Percentiles rank a stretch among this genome's conserved stretches.
Evolutionary conservation across 2,329 filamentous ascomycete genomes (phyloP).

Genomic region (Plenodomus tracheiphilus): DNA sequence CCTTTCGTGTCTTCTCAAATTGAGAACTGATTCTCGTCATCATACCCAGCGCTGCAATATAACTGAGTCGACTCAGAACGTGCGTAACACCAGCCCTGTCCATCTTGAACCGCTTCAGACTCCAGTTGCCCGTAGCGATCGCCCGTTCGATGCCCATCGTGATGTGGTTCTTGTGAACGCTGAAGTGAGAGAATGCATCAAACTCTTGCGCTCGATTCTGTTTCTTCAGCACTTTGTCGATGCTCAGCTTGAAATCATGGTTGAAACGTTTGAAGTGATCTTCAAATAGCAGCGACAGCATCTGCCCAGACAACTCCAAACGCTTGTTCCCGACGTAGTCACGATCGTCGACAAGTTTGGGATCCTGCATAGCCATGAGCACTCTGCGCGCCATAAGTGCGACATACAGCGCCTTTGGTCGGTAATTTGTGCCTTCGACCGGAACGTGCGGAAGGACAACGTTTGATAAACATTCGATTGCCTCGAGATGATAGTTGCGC

Average conservation of each 20-base stretch:
- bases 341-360: slow-evolving; percentile 87
- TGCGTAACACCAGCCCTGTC: slow-evolving; percentile 96
- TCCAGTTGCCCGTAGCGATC: slow-evolving; percentile 98
- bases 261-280: slow-evolving; percentile 98
- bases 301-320: slow-evolving; percentile 89
- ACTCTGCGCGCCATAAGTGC: slow-evolving; percentile 98
- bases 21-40: slow-evolving; percentile 99
- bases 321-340: slow-evolving; percentile 99
- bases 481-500: slow-evolving; percentile 86
- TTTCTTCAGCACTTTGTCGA: slow-evolving; percentile 95
- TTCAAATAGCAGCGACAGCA: slow-evolving; percentile 91
- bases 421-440: slow-evolving; percentile 88
- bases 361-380: slow-evolving; percentile 88
- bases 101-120: slow-evolving; percentile 97
- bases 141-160: slow-evolving; percentile 92
- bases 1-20: slow-evolving; percentile 98
- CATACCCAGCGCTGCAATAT: slow-evolving; percentile 96
- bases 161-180: slow-evolving; percentile 82
- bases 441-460: slow-evolving; percentile 94
- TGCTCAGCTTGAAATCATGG: slow-evolving; percentile 83
- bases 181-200: slow-evolving; percentile 83
- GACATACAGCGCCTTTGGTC: slow-evolving; percentile 95
- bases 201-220: slow-evolving; percentile 86
- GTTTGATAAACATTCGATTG: slow-evolving; percentile 86
- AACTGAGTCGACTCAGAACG: slow-evolving; percentile 91